Evolutionary conservation across 768 basidiomycete species (phyloP).

Genomic region (Suillus cothurnatus): DNA sequence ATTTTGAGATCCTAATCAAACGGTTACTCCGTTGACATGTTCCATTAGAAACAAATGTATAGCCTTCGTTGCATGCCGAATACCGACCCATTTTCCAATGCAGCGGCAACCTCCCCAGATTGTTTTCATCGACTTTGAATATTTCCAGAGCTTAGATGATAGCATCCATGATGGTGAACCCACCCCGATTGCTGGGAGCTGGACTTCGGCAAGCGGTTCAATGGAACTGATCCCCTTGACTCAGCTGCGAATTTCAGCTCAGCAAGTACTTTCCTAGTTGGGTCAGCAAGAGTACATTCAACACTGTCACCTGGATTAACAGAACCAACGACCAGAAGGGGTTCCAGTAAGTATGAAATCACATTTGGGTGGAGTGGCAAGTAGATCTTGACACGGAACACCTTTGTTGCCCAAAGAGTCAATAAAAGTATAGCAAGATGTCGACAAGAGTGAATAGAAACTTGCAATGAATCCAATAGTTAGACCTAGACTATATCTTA

Average conservation of each 20-base stretch:
- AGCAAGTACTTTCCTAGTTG: constrained; percentile 55
- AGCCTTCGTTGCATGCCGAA: no score
- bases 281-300: constrained; percentile 67
- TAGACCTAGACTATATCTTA: no score
- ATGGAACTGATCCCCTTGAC: constrained; percentile 58
- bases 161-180: constrained; percentile 43
- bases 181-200: constrained; percentile 69
- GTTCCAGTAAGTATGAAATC: constrained; percentile 93
- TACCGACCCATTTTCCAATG: constrained; percentile 81
- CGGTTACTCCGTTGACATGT: no score
- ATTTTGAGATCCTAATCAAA: no score
- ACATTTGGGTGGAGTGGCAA: no score
- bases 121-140: constrained; percentile 71
- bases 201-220: constrained; percentile 60
- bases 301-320: constrained; percentile 76
- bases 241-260: constrained; percentile 66
- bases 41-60: no score
- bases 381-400: no score
- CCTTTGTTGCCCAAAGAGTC: no score
- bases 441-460: no score
- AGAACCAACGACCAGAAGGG: constrained; percentile 86
- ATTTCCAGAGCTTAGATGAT: constrained; percentile 61
- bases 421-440: no score
- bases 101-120: constrained; percentile 50
- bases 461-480: no score